These are phyloP conservation scores for Eucalyptus erythrocorys DNA, from an alignment of 345 rosid species.

Conservation along the genomic window DNA sequence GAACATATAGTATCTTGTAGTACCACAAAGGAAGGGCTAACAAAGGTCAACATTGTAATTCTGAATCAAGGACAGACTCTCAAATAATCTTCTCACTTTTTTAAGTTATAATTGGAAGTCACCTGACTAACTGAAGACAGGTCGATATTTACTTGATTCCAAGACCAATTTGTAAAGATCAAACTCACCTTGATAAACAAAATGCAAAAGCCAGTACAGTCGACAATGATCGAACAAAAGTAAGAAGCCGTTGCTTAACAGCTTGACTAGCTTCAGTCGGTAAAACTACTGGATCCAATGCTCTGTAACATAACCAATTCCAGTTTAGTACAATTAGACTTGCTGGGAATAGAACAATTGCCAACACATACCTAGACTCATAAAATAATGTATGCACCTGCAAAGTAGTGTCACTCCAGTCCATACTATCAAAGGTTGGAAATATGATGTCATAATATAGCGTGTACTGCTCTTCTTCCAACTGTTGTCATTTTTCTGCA, in stretches of 20 bases:
- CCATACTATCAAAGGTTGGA: slow-evolving; percentile 90
- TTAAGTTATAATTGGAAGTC: background rate
- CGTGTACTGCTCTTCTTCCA: slow-evolving; percentile 54
- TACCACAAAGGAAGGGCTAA: background rate
- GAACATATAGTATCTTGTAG: background rate
- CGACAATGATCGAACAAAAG: slow-evolving; percentile 60
- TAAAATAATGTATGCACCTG: slow-evolving; percentile 32
- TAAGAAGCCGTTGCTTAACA: slow-evolving; percentile 73
- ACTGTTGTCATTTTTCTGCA: slow-evolving; percentile 53
- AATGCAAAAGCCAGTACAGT: slow-evolving; percentile 76
- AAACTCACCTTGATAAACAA: slow-evolving; percentile 74
- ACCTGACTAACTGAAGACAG: background rate
- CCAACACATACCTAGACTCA: background rate
- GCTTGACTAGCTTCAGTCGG: slow-evolving; percentile 72
- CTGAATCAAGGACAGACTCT: background rate
- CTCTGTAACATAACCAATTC: slow-evolving; percentile 27
- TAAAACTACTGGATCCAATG: slow-evolving; percentile 66
- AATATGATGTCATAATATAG: slow-evolving; percentile 49
- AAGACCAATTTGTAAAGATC: background rate
- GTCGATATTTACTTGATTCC: background rate
- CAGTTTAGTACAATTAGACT: background rate
- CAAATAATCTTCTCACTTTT: background rate
- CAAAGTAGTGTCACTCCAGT: slow-evolving; percentile 68
- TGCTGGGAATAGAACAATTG: background rate
- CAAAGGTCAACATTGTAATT: background rate